Base-by-base conservation (phyloP, 495 filamentous ascomycete genomes). In the Trichoderma gamsii region DNA sequence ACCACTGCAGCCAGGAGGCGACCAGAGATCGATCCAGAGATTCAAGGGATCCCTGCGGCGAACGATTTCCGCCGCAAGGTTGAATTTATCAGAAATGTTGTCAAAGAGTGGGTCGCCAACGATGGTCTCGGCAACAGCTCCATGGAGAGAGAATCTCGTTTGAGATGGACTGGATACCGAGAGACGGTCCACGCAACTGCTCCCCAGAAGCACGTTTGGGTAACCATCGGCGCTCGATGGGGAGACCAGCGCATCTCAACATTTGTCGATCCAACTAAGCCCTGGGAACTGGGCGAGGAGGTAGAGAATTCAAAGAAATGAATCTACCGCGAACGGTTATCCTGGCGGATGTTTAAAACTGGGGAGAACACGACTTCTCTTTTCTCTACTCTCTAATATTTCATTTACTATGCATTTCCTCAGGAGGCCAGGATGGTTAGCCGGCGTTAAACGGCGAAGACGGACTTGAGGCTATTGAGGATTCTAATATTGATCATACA, bases 51-150 rank as follows among this genome's bases (percentile, higher is more conserved):
- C 18, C 84, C 92, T 2, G 84, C 86, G 18, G 90, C 89, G 21
- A 97, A 96, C 73, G 83, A 86, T n/a, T 88, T 96, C 75, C 79
- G 87, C n/a, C 80, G 79, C 65, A 97, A 97, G 78, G 83, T 95
- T 41, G 82, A 84, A 66, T 96, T 95, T 73, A 85, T 96, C 68
- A 82, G 84, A 63, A 79, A 85, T 32, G 84, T 92, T 3, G 76
- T 93, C 8, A 85, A 86, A 69, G 85, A 88, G 67, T 96, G 92
- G 92, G 83, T 87, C n/a, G 73, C 77, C 61, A 85, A 89, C 66
- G 88, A 88, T 0, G 89, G 91, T 3, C 75, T 96, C 11, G 92
- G 92, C 4, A 84, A 83, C 32, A 80, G 80, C 56, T 78, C 80
- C 32, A 81, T 84, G 77, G 77, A 75, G 63, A 76, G 79, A 25